Evolutionary conservation across 805 yeast species (phyloP), one percentile per base, ranked within the genome.

Genomic region (Candida silvicultrix): DNA sequence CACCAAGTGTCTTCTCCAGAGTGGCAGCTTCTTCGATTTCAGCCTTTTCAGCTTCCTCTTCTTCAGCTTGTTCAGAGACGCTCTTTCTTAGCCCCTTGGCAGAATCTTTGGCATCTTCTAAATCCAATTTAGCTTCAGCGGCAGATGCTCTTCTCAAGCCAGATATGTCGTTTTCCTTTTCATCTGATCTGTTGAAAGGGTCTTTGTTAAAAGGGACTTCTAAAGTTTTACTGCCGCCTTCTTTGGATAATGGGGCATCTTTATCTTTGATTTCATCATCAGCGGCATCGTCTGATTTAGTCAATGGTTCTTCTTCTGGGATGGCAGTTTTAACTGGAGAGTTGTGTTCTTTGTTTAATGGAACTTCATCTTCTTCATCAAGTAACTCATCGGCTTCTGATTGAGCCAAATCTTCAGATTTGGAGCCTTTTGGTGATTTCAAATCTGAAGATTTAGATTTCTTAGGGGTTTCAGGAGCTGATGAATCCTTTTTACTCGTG

Each of bases 321-420:
- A 15, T 15, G 7, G 38, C 15, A 4, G n/a, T 18, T 16, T 35
- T 35, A 15, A 38, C 15, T 38, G 31, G 31, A 10, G 40, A 22
- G 12, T 22, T 22, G 11, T 38, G 31, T 22, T 38, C 40, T 8
- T 22, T 38, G 31, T 28, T 28, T 11, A 35, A 35, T 18, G 38
- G 38, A 12, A 35, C 38, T 32, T 32, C 38, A 15, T 41, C 32
- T 22, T 34, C 40, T 36, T 42, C 40, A 15, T 16, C 40, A 6
- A 37, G 19, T 18, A 50, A 12, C 23, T 48, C 53, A 31, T 49
- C 57, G 34, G 32, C 46, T 38, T 43, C 53, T 11, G 44, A 22
- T 36, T 35, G 21, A 12, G 36, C 44, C 14, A 36, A 25, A 42
- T 49, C 36, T 31, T 46, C 10, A 16, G 19, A 31, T 29, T 35